Percentiles rank a stretch among this genome's conserved stretches.
These are phyloP conservation scores for Dioscorea cayenensis DNA, from an alignment of 116 monocot species.

Conservation along the genomic window DNA sequence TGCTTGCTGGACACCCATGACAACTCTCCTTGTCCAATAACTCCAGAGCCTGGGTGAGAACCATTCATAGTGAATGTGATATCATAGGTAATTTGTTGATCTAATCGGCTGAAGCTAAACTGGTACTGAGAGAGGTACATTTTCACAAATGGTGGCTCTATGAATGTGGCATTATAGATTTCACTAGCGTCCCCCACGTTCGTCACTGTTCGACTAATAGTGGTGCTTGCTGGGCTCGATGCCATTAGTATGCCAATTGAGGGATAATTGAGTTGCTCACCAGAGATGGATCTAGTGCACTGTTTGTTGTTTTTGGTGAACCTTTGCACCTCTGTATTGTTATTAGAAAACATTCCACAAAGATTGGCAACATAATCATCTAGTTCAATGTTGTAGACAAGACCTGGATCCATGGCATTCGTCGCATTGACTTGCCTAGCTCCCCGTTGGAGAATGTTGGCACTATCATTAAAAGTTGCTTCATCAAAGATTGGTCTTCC, in stretches of 20 bases:
- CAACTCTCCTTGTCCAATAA: background rate
- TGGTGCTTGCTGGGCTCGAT: background rate
- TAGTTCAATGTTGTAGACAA: background rate
- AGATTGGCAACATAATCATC: background rate
- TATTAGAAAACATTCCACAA: background rate
- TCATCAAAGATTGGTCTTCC: background rate
- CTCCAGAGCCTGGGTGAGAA: background rate
- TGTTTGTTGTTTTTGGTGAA: background rate
- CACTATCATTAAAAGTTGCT: background rate
- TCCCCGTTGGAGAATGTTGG: background rate
- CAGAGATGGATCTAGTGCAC: background rate
- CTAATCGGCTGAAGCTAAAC: background rate
- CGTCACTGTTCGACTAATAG: background rate
- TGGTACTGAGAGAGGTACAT: background rate
- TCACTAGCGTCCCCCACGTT: background rate
- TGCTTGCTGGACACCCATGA: background rate
- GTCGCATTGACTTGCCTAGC: background rate
- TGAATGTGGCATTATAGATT: background rate
- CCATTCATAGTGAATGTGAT: background rate
- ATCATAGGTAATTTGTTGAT: background rate
- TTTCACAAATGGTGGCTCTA: background rate
- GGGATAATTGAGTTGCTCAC: background rate
- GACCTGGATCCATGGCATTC: background rate
- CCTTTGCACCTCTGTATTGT: background rate
- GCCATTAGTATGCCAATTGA: background rate